A percentile compares a stretch with the other conserved stretches of the same genome.
Evolutionary conservation across 306 rosid species (phyloP).

Genomic region (Canavalia ensiformis): DNA sequence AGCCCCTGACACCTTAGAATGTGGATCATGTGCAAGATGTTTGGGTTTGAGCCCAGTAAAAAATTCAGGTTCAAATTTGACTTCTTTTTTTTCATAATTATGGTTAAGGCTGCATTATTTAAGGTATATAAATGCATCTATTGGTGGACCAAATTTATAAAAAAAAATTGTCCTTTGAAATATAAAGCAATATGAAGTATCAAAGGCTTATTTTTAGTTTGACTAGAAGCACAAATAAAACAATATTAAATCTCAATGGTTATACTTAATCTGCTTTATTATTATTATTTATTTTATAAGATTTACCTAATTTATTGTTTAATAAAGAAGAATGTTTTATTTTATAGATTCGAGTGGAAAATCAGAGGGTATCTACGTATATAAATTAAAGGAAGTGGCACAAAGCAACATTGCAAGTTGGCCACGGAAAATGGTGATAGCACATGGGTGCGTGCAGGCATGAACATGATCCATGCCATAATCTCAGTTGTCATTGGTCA

Average conservation of each 20-base stretch:
- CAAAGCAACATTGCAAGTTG: constrained; percentile 35
- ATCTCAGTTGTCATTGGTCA: constrained; percentile 46
- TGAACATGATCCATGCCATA: constrained; percentile 33
- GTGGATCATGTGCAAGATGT: constrained; percentile 30
- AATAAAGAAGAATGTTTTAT: constrained; percentile 44
- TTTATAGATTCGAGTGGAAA: constrained; percentile 43
- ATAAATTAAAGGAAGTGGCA: constrained; percentile 25
- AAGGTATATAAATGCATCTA: background rate
- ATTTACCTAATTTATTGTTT: constrained; percentile 22
- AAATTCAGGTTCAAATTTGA: background rate
- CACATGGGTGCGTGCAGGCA: constrained; percentile 53
- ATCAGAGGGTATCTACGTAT: background rate
- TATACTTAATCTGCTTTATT: constrained; percentile 9
- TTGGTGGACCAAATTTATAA: background rate
- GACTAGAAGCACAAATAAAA: background rate
- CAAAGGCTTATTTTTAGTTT: constrained; percentile 1
- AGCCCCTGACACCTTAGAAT: background rate
- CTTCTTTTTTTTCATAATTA: background rate
- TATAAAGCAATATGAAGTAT: background rate
- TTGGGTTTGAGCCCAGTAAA: background rate
- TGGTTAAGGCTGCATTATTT: background rate
- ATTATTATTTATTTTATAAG: background rate
- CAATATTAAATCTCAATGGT: constrained; percentile 4
- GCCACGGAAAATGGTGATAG: constrained; percentile 41
- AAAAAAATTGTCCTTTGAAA: background rate